phyloP scores from a whole-genome alignment of 169 alveolate species.

The Sarcocystis neurona region DNA sequence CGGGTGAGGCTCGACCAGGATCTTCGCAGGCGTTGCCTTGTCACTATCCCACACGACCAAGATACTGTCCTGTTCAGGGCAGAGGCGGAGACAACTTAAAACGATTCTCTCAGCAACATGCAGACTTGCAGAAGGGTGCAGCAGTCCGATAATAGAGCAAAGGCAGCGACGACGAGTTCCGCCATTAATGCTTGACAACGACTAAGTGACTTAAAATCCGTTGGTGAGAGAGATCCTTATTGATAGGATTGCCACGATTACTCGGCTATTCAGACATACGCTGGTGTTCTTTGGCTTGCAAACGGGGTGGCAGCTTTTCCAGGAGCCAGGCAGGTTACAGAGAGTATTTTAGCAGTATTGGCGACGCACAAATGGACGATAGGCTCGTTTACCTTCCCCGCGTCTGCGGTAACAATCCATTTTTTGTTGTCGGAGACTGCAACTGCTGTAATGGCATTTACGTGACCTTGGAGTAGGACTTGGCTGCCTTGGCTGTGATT shows the following conservation, averaged over 20 bases:
- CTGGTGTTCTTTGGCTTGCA: no score
- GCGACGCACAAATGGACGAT: background rate
- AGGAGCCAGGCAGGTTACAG: no score
- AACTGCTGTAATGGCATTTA: slow-evolving; percentile 56
- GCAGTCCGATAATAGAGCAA: no score
- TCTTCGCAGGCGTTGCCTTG: slow-evolving; percentile 82
- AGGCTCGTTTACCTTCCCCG: slow-evolving; percentile 36
- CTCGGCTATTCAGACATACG: no score
- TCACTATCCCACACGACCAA: slow-evolving; percentile 88
- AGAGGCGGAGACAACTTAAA: background rate
- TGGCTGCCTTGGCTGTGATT: background rate
- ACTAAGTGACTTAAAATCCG: no score
- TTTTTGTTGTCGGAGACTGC: slow-evolving; percentile 60
- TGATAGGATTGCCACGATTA: no score
- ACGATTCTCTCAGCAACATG: background rate
- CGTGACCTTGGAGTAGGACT: slow-evolving; percentile 76
- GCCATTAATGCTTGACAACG: no score
- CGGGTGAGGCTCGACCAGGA: slow-evolving; percentile 84
- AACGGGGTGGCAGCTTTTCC: no score
- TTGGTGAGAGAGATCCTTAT: no score
- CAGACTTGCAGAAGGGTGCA: no score
- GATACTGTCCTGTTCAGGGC: slow-evolving; percentile 82
- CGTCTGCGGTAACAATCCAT: slow-evolving; percentile 65
- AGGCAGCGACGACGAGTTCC: no score
- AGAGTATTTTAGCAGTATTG: no score